Evolutionary conservation across 306 rosid species (phyloP), one percentile per base, ranked within the genome.

Genomic region (Cercis canadensis): DNA sequence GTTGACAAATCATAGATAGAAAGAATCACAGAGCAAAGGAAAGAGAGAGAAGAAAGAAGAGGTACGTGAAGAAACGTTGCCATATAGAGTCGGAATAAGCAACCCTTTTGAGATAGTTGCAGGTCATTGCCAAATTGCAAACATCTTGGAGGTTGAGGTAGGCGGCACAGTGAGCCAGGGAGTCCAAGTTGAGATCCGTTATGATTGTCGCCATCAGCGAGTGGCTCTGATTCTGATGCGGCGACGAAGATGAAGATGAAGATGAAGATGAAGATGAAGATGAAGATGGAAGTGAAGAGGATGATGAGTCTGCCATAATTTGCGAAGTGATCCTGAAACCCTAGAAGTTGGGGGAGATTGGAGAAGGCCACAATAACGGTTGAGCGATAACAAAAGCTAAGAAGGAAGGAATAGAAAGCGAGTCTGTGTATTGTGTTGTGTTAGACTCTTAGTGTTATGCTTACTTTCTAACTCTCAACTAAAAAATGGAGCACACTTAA

Each of bases 71-170:
- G 75, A 81, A 57, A 36, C 50, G 90, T 10, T 52, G 86, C 96
- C 96, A 92, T 49, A 92, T 73, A 57, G 87, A 77, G 77, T 92
- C 92, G 62, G 97, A 87, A 65, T 84, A 89, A 4, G 96, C 82
- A 68, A 79, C 85, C 52, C 70, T 82, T 47, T 82, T 85, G 85
- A 92, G 77, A 52, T 69, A 75, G 67, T 74, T 82, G 86, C 92
- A 89, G 68, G 86, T 81, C 81, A 79, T 82, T 62, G 96, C 88
- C 69, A 92, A 15, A 58, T 82, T 85, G 80, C 87, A 89, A 69
- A 92, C 67, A 62, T 89, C 97, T 43, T 61, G 87, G 75, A 81
- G 79, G 58, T 37, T 73, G 7, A 92, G 85, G 74, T 46, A 75
- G 45, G 44, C 18, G 39, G 87, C 81, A 79, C 96, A 85, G 69